Conservation (phyloP, 805 yeast species). For the Nakazawaea ishiwadae region DNA sequence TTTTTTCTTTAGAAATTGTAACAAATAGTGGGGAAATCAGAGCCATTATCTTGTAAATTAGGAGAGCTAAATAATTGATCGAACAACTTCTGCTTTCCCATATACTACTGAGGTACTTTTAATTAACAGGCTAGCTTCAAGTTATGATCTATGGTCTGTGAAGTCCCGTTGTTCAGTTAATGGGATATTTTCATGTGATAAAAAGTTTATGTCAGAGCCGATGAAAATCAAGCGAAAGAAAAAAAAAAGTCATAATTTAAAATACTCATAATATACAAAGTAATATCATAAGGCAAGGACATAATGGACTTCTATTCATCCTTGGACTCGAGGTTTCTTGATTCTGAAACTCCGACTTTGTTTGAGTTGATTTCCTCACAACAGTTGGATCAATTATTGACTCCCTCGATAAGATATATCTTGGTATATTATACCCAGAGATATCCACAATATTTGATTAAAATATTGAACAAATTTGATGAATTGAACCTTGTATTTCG, state of each 20-base stretch:
- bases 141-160: no score
- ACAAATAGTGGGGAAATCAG: no score
- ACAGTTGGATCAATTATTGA: conserved; percentile 70
- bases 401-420: conserved; percentile 79
- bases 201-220: no score
- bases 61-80: no score
- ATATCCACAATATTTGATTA: conserved; percentile 63
- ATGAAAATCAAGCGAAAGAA: no score
- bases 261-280: neutral
- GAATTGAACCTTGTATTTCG: conserved; percentile 62
- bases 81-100: no score
- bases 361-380: conserved; percentile 83
- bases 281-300: neutral
- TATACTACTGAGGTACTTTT: no score
- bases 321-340: conserved; percentile 70
- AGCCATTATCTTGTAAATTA: no score
- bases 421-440: conserved; percentile 75
- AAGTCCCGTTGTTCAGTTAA: no score
- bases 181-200: no score
- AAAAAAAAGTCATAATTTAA: neutral
- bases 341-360: conserved; percentile 74
- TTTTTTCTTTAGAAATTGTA: no score
- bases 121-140: no score
- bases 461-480: conserved; percentile 66
- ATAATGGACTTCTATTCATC: conserved; percentile 77